These are phyloP conservation scores for Boletus reticulatus DNA, from an alignment of 768 basidiomycete species.

Conservation along the genomic window DNA sequence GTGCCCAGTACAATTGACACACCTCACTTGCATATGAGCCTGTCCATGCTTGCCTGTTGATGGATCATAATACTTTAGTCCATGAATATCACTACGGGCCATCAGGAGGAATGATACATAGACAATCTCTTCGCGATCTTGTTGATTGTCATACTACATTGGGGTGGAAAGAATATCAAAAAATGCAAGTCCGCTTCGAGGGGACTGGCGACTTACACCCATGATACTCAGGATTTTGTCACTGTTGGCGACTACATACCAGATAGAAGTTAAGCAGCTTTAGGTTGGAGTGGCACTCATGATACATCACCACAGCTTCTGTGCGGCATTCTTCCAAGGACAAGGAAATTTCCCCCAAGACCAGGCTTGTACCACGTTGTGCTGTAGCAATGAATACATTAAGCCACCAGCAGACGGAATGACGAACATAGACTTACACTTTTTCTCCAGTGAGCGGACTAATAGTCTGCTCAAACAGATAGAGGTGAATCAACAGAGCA, in stretches of 20 bases:
- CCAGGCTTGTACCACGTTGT: constrained; percentile 87
- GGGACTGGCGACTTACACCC: constrained; percentile 46
- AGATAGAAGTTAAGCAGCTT: background rate
- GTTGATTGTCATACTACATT: constrained; percentile 58
- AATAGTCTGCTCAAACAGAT: constrained; percentile 52
- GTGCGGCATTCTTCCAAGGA: constrained; percentile 95
- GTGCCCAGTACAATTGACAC: constrained; percentile 15
- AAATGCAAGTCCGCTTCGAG: background rate
- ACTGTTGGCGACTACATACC: constrained; percentile 63
- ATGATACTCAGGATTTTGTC: constrained; percentile 77
- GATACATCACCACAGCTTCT: constrained; percentile 79
- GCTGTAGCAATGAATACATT: constrained; percentile 34
- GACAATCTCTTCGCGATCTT: constrained; percentile 76
- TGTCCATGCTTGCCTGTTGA: constrained; percentile 80
- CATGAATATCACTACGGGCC: constrained; percentile 80
- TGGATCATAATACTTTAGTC: constrained; percentile 82
- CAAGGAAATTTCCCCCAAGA: constrained; percentile 84
- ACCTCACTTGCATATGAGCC: constrained; percentile 91
- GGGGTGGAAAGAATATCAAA: background rate
- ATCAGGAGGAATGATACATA: constrained; percentile 81
- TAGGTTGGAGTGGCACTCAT: constrained; percentile 39
- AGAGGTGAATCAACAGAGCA: background rate
- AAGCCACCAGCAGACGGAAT: background rate
- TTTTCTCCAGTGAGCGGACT: constrained; percentile 79
- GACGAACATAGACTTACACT: constrained; percentile 44